These are phyloP conservation scores for Pseudotulostoma volvatum DNA, from an alignment of 495 filamentous ascomycete species.

Conservation along the genomic window DNA sequence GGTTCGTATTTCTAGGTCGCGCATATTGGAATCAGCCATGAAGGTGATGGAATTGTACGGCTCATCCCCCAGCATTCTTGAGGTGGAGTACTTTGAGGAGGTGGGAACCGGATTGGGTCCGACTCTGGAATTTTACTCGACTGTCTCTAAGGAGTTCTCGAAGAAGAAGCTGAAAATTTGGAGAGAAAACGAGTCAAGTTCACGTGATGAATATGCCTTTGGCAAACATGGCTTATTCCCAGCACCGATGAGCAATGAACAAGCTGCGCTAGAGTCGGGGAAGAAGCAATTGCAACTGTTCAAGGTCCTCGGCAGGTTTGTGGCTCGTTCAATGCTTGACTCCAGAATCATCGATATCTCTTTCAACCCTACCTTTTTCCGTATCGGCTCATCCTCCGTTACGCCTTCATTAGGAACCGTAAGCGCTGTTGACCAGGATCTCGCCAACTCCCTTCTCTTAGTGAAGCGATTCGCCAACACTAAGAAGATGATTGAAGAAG, in stretches of 20 bases:
- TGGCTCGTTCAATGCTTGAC: slow-evolving; percentile 95
- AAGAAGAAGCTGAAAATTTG: slow-evolving; percentile 94
- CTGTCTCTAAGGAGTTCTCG: slow-evolving; percentile 91
- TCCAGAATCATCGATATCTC: slow-evolving; percentile 96
- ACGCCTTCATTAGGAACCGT: slow-evolving; percentile 83
- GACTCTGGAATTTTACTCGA: slow-evolving; percentile 96
- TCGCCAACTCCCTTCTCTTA: slow-evolving; percentile 72
- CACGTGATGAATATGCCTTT: slow-evolving; percentile 70
- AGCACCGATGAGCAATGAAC: slow-evolving; percentile 71
- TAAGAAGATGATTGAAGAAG: slow-evolving; percentile 65
- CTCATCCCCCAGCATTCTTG: slow-evolving; percentile 81
- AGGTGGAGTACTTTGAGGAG: slow-evolving; percentile 98
- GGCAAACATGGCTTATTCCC: slow-evolving; percentile 80
- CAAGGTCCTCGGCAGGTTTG: slow-evolving; percentile 92
- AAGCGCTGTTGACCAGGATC: slow-evolving; percentile 69
- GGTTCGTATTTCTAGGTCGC: slow-evolving; percentile 80
- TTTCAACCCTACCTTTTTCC: slow-evolving; percentile 96
- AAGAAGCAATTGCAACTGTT: slow-evolving; percentile 74
- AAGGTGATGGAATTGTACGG: slow-evolving; percentile 99
- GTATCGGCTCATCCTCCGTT: slow-evolving; percentile 56
- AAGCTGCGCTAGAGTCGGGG: slow-evolving; percentile 56
- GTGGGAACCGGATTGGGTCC: slow-evolving; percentile 93
- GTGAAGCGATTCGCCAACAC: slow-evolving; percentile 74
- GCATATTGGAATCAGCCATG: slow-evolving; percentile 88
- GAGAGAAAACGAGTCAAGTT: slow-evolving; percentile 74